Percentiles rank a stretch among this genome's conserved stretches.
Conservation (phyloP, 345 rosid species). For the Populus deltoides region DNA sequence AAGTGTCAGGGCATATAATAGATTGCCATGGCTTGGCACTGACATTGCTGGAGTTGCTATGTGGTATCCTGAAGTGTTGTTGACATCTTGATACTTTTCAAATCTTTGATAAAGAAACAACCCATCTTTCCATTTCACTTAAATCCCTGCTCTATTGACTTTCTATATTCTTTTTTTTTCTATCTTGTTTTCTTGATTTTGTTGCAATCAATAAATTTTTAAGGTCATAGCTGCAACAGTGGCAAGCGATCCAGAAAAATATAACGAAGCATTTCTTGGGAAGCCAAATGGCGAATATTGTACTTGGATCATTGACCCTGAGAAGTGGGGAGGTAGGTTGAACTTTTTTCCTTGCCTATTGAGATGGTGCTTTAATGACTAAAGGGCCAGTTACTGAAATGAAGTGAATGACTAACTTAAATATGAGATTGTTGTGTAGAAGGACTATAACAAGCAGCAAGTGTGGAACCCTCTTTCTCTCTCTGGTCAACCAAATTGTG, state of each 20-base stretch:
- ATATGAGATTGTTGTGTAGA: background rate
- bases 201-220: constrained; percentile 14
- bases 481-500: no score
- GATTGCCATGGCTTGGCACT: background rate
- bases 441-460: background rate
- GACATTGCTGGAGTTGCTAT: background rate
- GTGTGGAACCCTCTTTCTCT: no score
- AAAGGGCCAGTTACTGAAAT: background rate
- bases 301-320: constrained; percentile 87
- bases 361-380: background rate
- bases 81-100: background rate
- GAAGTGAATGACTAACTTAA: background rate
- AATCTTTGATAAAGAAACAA: background rate
- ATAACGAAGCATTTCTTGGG: constrained; percentile 86
- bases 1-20: background rate
- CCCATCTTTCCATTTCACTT: background rate
- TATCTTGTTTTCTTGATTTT: background rate
- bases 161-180: background rate
- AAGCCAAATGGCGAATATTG: constrained; percentile 70
- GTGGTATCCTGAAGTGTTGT: background rate
- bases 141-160: background rate
- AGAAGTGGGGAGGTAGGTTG: constrained; percentile 93
- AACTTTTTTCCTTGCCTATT: constrained; percentile 1
- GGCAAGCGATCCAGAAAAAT: constrained; percentile 66
- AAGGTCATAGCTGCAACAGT: constrained; percentile 94